Percentiles rank a stretch among this genome's conserved stretches.
Conservation (phyloP, 192 early-diverging fungal genomes). For the Funneliformis geosporum region DNA sequence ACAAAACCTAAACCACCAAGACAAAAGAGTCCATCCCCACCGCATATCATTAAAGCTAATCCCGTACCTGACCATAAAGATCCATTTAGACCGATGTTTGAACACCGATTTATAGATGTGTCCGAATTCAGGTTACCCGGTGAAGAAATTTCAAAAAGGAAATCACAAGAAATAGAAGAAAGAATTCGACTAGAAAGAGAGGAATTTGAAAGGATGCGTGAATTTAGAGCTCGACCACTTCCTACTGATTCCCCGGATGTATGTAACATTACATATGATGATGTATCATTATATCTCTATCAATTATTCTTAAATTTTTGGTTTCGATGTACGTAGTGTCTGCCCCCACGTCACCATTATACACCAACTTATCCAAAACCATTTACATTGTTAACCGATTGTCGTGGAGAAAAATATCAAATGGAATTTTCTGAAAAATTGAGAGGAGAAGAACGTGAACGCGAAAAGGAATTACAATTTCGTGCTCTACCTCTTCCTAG, state of each 20-base stretch:
- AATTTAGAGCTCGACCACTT: constrained; percentile 22
- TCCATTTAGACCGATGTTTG: constrained; percentile 7
- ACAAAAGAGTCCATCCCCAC: not conserved
- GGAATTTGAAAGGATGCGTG: not conserved
- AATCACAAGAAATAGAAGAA: not conserved
- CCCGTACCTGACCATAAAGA: constrained; percentile 1
- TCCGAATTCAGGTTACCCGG: not conserved
- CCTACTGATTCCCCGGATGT: constrained; percentile 11
- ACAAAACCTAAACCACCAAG: not conserved
- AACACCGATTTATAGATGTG: not conserved
- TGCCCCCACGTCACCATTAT: not conserved
- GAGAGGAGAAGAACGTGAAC: not conserved
- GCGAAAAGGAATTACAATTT: constrained; percentile 19
- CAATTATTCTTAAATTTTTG: not conserved
- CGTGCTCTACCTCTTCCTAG: constrained; percentile 10
- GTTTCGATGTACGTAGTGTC: not conserved
- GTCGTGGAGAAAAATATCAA: constrained; percentile 27
- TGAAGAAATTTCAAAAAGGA: constrained; percentile 5
- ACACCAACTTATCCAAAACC: constrained; percentile 20
- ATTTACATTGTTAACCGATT: constrained; percentile 17
- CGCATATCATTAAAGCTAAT: not conserved
- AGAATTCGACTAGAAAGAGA: not conserved
- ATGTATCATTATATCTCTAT: not conserved
- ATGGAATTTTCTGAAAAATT: constrained; percentile 6
- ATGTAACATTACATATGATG: not conserved